phyloP scores from a whole-genome alignment of 139 green algal genomes.

The Mesotaenium endlicherianum region DNA sequence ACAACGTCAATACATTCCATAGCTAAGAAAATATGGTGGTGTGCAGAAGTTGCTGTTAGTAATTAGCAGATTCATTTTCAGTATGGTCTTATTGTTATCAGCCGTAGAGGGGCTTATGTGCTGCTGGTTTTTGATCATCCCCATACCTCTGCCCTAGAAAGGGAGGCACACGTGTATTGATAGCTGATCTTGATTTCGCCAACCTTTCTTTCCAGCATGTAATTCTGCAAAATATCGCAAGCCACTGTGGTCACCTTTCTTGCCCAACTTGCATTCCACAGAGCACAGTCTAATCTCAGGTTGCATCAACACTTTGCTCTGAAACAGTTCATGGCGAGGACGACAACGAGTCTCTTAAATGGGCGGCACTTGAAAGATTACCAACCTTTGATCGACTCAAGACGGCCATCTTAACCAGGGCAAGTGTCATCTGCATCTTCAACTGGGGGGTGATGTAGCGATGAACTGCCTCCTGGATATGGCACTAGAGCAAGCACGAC shows the following conservation, averaged over 20 bases:
- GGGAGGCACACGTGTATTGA: neutral
- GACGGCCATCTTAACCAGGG: conserved; percentile 9
- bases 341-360: conserved; percentile 3
- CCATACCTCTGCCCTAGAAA: neutral
- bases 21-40: neutral
- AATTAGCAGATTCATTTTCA: neutral
- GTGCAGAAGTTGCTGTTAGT: neutral
- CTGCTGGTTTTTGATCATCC: too few species aligned
- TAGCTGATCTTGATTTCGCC: neutral
- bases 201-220: neutral
- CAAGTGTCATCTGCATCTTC: too few species aligned
- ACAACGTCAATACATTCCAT: neutral
- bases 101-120: neutral
- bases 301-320: neutral
- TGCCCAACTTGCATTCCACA: neutral
- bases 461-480: too few species aligned
- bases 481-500: too few species aligned
- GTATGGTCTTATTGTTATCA: neutral
- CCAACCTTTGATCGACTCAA: conserved; percentile 12
- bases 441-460: too few species aligned
- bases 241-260: neutral
- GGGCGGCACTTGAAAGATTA: neutral
- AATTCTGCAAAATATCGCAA: too few species aligned
- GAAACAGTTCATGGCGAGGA: neutral
- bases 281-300: too few species aligned